Conservation (phyloP, 2,329 filamentous ascomycete species). For the Xylaria sp. region DNA sequence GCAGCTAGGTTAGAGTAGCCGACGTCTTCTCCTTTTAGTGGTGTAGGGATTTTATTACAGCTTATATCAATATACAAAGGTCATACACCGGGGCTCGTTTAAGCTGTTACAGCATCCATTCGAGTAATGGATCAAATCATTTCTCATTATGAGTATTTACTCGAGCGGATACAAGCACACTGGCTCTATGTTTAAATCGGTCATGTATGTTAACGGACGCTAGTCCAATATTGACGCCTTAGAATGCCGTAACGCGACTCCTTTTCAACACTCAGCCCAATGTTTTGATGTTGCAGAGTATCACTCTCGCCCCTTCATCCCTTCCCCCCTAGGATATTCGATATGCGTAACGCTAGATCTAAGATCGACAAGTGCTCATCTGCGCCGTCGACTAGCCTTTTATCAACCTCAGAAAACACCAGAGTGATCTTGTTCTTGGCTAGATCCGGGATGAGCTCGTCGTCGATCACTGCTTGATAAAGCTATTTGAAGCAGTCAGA, state of each 20-base stretch:
- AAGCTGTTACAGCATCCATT: no score
- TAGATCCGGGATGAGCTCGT: slow-evolving; percentile 80
- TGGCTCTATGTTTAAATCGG: background rate
- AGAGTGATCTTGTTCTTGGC: slow-evolving; percentile 91
- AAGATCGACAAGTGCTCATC: slow-evolving; percentile 94
- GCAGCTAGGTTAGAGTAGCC: no score
- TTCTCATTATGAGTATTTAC: background rate
- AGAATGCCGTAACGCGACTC: slow-evolving; percentile 4
- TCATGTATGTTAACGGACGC: slow-evolving; percentile 2
- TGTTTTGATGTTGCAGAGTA: background rate
- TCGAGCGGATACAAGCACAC: background rate
- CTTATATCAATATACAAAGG: no score
- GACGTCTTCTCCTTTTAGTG: no score
- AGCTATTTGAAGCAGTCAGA: slow-evolving; percentile 55
- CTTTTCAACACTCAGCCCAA: background rate
- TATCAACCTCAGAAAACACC: slow-evolving; percentile 92
- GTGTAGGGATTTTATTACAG: no score
- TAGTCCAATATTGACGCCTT: background rate
- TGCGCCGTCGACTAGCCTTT: slow-evolving; percentile 89
- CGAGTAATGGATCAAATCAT: no score
- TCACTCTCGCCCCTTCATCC: slow-evolving; percentile 28
- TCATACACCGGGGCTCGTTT: no score
- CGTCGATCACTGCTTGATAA: slow-evolving; percentile 81
- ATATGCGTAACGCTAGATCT: slow-evolving; percentile 82
- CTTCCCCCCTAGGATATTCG: slow-evolving; percentile 67